These are phyloP conservation scores for Fraxinus platypoda DNA, from an alignment of 305 asterid genomes.

Conservation along the genomic window DNA sequence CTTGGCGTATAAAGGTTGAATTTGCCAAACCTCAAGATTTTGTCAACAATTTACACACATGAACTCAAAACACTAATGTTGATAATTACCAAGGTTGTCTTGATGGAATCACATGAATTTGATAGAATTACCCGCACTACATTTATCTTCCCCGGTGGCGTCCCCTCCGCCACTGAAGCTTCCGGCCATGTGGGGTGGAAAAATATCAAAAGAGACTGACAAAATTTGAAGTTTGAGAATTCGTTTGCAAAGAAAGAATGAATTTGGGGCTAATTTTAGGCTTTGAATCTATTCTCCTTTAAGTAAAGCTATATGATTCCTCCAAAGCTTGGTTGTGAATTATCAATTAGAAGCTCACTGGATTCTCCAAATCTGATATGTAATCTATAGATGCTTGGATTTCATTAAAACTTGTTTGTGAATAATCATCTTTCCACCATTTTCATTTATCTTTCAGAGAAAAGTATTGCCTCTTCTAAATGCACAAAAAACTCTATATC, in stretches of 20 bases:
- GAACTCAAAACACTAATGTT: too few relatives aligned
- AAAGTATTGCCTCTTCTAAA: too few relatives aligned
- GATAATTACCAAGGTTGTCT: neutral
- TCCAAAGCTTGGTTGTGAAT: neutral
- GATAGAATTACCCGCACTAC: neutral
- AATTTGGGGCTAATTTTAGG: neutral
- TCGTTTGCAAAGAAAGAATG: neutral
- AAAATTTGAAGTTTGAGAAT: neutral
- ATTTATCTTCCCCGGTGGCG: too few relatives aligned
- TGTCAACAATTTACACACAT: too few relatives aligned
- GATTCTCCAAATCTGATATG: neutral
- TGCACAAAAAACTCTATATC: too few relatives aligned
- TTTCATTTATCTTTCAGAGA: neutral
- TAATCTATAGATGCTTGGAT: neutral
- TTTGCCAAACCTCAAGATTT: too few relatives aligned
- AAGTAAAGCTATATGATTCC: too few relatives aligned
- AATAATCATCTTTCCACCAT: neutral
- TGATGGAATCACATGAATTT: neutral
- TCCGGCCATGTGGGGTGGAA: neutral
- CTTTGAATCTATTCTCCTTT: too few relatives aligned
- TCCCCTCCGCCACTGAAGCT: too few relatives aligned
- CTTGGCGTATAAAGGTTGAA: neutral
- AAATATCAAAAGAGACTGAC: neutral
- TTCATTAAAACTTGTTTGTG: neutral
- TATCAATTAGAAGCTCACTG: neutral